Conservation (phyloP, 1,139 yeast species). For the Saccharomycopsis hybrid region DNA sequence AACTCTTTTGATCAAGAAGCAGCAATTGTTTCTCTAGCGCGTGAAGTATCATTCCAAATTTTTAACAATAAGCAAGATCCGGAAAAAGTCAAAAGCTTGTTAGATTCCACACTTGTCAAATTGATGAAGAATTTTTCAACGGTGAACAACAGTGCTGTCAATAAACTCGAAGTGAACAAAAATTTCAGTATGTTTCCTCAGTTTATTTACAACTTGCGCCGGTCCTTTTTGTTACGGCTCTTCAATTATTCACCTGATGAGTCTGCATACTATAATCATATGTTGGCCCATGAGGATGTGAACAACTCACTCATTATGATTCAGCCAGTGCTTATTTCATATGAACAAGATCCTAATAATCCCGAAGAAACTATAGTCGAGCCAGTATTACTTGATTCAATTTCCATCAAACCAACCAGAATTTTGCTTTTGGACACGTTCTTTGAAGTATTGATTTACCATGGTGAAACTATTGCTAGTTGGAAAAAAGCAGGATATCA, state of each 20-base stretch:
- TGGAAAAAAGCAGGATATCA: conserved; percentile 70
- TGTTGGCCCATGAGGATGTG: conserved; percentile 61
- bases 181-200: conserved; percentile 44
- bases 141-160: conserved; percentile 7
- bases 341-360: conserved; percentile 50
- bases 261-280: conserved; percentile 61
- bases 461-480: conserved; percentile 61
- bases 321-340: conserved; percentile 66
- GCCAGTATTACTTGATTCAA: conserved; percentile 65
- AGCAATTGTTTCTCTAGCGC: conserved; percentile 44
- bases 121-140: conserved; percentile 16
- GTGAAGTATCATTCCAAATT: conserved; percentile 16
- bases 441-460: conserved; percentile 65
- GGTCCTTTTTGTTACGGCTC: conserved; percentile 64
- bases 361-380: conserved; percentile 30
- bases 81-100: conserved; percentile 5
- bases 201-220: conserved; percentile 63
- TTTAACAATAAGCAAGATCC: conserved; percentile 13
- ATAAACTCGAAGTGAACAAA: conserved; percentile 14
- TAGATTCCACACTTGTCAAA: conserved; percentile 14
- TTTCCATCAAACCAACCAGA: conserved; percentile 54
- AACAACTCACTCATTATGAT: conserved; percentile 64
- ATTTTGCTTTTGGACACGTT: conserved; percentile 66
- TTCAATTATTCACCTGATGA: conserved; percentile 80
- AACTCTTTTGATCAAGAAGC: conserved; percentile 62